A percentile compares a stretch with the other conserved stretches of the same genome.
phyloP scores from a whole-genome alignment of 2,329 filamentous ascomycete species.

The Clonostachys chloroleuca region DNA sequence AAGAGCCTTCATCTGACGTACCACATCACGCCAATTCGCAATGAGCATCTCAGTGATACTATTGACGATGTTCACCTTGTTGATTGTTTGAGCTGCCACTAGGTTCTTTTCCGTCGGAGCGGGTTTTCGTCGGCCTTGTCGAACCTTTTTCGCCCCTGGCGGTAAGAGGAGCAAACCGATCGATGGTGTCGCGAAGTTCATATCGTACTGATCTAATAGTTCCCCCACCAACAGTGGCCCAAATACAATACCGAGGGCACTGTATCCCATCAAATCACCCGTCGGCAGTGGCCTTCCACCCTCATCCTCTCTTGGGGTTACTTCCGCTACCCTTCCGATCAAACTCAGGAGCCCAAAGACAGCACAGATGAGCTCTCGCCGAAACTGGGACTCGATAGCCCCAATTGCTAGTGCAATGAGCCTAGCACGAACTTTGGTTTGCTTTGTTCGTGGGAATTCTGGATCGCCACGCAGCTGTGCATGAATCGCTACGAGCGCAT shows the following conservation, averaged over 20 bases:
- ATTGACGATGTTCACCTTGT: conserved; percentile 56
- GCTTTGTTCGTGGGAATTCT: conserved; percentile 47
- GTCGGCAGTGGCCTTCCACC: conserved; percentile 47
- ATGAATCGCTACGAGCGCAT: conserved; percentile 57
- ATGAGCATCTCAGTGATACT: conserved; percentile 62
- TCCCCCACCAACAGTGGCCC: conserved; percentile 60
- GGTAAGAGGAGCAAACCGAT: conserved; percentile 37
- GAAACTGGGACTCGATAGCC: conserved; percentile 53
- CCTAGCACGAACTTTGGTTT: conserved; percentile 54
- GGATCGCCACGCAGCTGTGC: conserved; percentile 47
- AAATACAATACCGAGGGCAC: conserved; percentile 58
- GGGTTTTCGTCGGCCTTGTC: conserved; percentile 17
- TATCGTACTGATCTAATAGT: conserved; percentile 44
- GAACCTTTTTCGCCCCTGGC: conserved; percentile 32
- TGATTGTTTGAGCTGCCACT: conserved; percentile 7
- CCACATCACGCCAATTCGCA: conserved; percentile 59
- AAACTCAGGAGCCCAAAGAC: conserved; percentile 62
- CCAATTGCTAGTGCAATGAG: conserved; percentile 61
- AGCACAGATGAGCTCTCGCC: conserved; percentile 60
- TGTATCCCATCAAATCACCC: conserved; percentile 60
- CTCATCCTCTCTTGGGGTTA: conserved; percentile 44
- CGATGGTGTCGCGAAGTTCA: conserved; percentile 34
- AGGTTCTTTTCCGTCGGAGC: conserved; percentile 18
- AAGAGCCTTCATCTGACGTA: conserved; percentile 52
- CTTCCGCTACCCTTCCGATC: conserved; percentile 54